A percentile compares a stretch with the other conserved stretches of the same genome.
These are phyloP conservation scores for Polygonum aviculare DNA, from an alignment of 148 eudicot species.

Conservation along the genomic window DNA sequence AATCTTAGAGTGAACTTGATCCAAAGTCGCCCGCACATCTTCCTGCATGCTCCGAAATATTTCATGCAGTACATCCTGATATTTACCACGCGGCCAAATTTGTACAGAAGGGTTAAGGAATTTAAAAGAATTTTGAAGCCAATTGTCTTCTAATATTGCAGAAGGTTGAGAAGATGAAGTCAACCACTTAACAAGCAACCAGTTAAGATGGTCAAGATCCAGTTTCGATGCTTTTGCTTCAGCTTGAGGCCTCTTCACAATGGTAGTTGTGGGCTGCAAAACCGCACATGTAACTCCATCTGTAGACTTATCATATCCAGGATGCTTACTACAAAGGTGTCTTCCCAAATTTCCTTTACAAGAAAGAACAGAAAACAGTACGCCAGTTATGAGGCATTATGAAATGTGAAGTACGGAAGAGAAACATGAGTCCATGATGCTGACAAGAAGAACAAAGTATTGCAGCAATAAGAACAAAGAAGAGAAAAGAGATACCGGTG, in stretches of 20 bases:
- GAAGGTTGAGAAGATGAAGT: conserved; percentile 61
- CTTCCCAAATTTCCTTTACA: conserved; percentile 78
- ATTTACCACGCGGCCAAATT: conserved; percentile 63
- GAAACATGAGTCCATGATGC: not conserved
- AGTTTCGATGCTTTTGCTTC: conserved; percentile 43
- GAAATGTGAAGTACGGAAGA: not conserved
- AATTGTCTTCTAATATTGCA: conserved; percentile 47
- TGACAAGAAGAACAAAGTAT: not conserved
- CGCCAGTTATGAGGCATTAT: not conserved
- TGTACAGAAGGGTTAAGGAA: conserved; percentile 58
- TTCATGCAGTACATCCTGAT: conserved; percentile 46
- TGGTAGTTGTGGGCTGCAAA: conserved; percentile 29
- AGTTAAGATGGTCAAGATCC: conserved; percentile 71
- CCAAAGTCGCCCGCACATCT: conserved; percentile 42
- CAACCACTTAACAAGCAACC: conserved; percentile 83
- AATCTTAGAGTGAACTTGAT: conserved; percentile 65
- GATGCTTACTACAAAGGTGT: conserved; percentile 83
- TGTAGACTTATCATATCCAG: conserved; percentile 65
- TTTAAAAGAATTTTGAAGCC: conserved; percentile 62
- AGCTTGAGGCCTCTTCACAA: conserved; percentile 42
- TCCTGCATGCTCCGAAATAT: conserved; percentile 65
- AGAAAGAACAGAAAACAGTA: conserved; percentile 5
- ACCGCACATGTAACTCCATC: conserved; percentile 32
- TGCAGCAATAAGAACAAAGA: not conserved
- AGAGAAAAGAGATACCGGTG: conserved; percentile 41